Evolutionary conservation across 768 basidiomycete genomes (phyloP).

Genomic region (Lentinula sp.): DNA sequence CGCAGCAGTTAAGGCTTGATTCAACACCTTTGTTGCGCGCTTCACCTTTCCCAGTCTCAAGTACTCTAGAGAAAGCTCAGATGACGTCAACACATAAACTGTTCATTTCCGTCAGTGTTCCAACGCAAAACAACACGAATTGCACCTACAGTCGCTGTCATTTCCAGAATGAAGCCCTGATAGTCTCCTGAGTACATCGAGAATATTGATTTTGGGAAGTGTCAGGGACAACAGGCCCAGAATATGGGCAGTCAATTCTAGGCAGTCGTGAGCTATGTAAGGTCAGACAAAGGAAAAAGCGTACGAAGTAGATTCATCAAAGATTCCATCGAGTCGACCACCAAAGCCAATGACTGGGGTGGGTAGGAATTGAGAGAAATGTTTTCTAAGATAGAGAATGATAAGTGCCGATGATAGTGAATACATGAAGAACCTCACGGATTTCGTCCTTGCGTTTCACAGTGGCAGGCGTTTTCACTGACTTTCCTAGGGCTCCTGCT

Average conservation of each 20-base stretch:
- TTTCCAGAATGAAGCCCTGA: slow-evolving; percentile 40
- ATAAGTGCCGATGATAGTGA: not conserved
- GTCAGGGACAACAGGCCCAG: slow-evolving; percentile 65
- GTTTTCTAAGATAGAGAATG: not conserved
- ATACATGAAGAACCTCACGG: slow-evolving; percentile 7
- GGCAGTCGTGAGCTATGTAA: not conserved
- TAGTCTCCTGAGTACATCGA: slow-evolving; percentile 59
- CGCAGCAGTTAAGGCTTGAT: slow-evolving; percentile 42
- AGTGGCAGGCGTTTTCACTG: slow-evolving; percentile 30
- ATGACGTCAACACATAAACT: slow-evolving; percentile 62
- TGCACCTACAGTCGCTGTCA: slow-evolving; percentile 40
- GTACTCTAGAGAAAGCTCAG: slow-evolving; percentile 77
- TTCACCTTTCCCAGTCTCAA: slow-evolving; percentile 67
- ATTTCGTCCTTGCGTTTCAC: slow-evolving; percentile 33
- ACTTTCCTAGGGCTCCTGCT: not conserved
- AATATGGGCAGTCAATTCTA: slow-evolving; percentile 54
- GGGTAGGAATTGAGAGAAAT: not conserved
- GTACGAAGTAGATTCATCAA: not conserved
- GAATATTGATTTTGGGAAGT: slow-evolving; percentile 58
- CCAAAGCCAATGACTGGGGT: not conserved
- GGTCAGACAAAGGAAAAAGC: not conserved
- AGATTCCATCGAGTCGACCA: not conserved
- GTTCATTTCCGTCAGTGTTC: not conserved
- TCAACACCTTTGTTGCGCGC: slow-evolving; percentile 62
- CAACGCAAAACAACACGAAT: not conserved